These are phyloP conservation scores for Gardenia jasminoides DNA, from an alignment of 257 asterid genomes.

Conservation along the genomic window DNA sequence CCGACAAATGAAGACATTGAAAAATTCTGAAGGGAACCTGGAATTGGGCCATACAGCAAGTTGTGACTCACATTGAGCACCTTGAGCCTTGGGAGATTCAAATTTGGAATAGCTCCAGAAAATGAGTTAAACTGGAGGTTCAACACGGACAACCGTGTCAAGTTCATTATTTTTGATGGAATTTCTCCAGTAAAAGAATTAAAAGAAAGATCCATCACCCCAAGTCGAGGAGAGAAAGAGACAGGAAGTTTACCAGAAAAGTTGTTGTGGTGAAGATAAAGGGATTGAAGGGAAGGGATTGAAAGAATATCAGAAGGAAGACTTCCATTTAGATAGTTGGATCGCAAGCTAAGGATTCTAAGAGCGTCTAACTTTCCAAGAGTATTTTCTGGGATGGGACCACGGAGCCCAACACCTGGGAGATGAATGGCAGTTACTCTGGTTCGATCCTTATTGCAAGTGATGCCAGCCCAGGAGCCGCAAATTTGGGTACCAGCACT, in stretches of 20 bases:
- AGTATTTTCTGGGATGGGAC: constrained; percentile 57
- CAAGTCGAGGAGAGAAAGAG: constrained; percentile 47
- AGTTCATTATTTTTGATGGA: constrained; percentile 36
- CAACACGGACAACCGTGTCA: constrained; percentile 50
- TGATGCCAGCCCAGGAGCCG: constrained; percentile 74
- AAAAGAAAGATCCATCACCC: constrained; percentile 62
- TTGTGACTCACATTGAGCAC: constrained; percentile 66
- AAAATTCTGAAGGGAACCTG: constrained; percentile 57
- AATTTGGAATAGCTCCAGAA: constrained; percentile 57
- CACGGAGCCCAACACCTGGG: constrained; percentile 78
- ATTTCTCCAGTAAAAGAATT: constrained; percentile 69
- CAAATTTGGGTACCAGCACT: constrained; percentile 40
- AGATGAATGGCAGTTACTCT: constrained; percentile 67
- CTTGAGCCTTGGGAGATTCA: constrained; percentile 50
- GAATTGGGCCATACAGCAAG: constrained; percentile 59
- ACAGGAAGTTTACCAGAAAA: constrained; percentile 67
- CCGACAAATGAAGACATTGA: constrained; percentile 68
- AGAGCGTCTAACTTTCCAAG: constrained; percentile 65
- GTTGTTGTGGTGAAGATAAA: constrained; percentile 71
- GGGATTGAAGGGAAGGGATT: constrained; percentile 57
- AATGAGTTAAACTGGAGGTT: constrained; percentile 61
- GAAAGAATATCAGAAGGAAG: constrained; percentile 70
- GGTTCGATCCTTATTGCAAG: constrained; percentile 52
- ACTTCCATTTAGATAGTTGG: constrained; percentile 60
- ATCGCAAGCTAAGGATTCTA: constrained; percentile 65